Conservation (phyloP, 2,329 filamentous ascomycete genomes). For the Fusarium sp. region DNA sequence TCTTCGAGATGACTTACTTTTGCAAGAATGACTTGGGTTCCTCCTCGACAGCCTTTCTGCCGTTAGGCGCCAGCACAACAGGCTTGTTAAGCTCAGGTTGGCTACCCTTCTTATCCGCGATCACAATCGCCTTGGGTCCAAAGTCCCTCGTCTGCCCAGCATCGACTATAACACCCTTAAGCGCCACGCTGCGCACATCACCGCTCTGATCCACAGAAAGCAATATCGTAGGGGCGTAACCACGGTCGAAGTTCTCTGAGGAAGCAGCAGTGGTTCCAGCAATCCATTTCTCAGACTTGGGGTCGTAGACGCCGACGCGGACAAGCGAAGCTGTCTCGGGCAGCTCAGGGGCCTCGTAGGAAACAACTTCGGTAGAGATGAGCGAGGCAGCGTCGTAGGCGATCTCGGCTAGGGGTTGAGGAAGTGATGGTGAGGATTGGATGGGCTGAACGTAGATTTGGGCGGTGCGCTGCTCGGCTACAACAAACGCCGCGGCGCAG, state of each 20-base stretch:
- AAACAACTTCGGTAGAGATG: slow-evolving; percentile 59
- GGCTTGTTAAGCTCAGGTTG: slow-evolving; percentile 72
- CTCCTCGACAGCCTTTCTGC: slow-evolving; percentile 65
- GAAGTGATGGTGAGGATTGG: slow-evolving; percentile 47
- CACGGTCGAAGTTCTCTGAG: slow-evolving; percentile 69
- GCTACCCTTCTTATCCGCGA: slow-evolving; percentile 60
- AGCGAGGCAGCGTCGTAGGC: slow-evolving; percentile 62
- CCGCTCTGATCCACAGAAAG: slow-evolving; percentile 61
- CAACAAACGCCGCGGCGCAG: slow-evolving; percentile 55
- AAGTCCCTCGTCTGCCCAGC: slow-evolving; percentile 74
- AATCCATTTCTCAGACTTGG: slow-evolving; percentile 58
- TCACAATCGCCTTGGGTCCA: slow-evolving; percentile 67
- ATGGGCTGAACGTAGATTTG: slow-evolving; percentile 67
- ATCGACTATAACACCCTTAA: slow-evolving; percentile 69
- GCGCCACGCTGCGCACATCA: slow-evolving; percentile 61
- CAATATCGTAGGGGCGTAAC: slow-evolving; percentile 67
- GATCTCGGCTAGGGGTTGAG: slow-evolving; percentile 65
- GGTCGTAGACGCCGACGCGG: slow-evolving; percentile 69
- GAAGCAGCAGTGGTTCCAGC: slow-evolving; percentile 67
- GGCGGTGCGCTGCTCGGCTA: slow-evolving; percentile 57
- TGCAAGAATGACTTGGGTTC: slow-evolving; percentile 73
- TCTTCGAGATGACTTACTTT: slow-evolving; percentile 62
- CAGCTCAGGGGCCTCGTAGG: slow-evolving; percentile 68
- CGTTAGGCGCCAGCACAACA: slow-evolving; percentile 69
- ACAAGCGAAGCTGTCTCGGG: slow-evolving; percentile 60